Evolutionary conservation across 495 filamentous ascomycete genomes (phyloP).

Genomic region (Letharia lupina): DNA sequence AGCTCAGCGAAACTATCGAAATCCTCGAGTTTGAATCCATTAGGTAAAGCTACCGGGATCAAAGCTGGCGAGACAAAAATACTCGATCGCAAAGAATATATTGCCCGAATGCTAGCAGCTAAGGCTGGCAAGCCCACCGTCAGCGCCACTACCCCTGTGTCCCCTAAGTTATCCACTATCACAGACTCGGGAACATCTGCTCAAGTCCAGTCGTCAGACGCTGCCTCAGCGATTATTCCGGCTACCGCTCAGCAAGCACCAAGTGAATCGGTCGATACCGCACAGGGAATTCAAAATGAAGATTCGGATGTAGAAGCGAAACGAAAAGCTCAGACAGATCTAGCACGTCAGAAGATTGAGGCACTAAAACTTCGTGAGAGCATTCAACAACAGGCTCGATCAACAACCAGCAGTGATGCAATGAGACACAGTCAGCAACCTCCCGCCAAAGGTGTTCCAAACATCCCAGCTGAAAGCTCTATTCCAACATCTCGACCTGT

Average conservation of each 20-base stretch:
- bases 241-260: slow-evolving; percentile 3
- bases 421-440: not conserved
- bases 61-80: slow-evolving; percentile 36
- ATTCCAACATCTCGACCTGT: not conserved
- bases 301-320: slow-evolving; percentile 38
- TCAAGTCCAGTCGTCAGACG: slow-evolving; percentile 1
- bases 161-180: slow-evolving; percentile 16
- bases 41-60: slow-evolving; percentile 3
- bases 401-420: slow-evolving; percentile 6
- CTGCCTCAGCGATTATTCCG: not conserved
- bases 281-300: not conserved
- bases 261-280: not conserved
- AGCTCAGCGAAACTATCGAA: not conserved
- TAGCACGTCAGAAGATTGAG: slow-evolving; percentile 45
- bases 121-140: slow-evolving; percentile 37
- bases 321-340: slow-evolving; percentile 48
- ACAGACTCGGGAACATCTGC: not conserved
- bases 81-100: slow-evolving; percentile 67
- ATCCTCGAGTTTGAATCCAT: not conserved
- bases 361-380: slow-evolving; percentile 40
- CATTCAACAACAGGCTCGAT: slow-evolving; percentile 27
- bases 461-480: not conserved
- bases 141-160: slow-evolving; percentile 12
- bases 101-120: slow-evolving; percentile 62
- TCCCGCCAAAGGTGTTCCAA: not conserved